Evolutionary conservation across 179 eudicot species (phyloP).

Genomic region (Nepenthes alata): DNA sequence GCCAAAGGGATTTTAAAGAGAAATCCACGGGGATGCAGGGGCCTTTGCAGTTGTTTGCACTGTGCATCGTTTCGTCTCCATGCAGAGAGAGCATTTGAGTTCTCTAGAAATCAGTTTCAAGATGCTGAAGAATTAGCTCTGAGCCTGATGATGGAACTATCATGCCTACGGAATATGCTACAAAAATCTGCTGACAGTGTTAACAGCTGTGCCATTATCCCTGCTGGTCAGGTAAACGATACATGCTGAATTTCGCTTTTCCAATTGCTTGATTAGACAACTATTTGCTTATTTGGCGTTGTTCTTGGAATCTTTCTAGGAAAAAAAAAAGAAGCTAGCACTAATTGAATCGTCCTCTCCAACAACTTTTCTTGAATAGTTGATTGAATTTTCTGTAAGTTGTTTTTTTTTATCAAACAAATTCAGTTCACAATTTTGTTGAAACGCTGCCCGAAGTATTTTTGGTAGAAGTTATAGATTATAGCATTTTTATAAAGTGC

Average conservation of each 20-base stretch:
- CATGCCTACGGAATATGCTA: constrained; percentile 29
- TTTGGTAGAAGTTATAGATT: no score
- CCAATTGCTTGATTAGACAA: no score
- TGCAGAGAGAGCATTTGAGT: constrained; percentile 70
- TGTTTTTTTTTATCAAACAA: no score
- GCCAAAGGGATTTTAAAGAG: constrained; percentile 57
- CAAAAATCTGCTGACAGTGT: constrained; percentile 18
- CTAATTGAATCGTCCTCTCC: no score
- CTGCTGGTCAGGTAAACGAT: constrained; percentile 29
- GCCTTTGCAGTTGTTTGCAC: constrained; percentile 53
- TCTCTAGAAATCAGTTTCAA: constrained; percentile 58
- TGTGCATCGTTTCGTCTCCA: constrained; percentile 68
- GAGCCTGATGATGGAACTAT: constrained; percentile 43
- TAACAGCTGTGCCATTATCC: constrained; percentile 14
- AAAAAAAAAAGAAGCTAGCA: no score
- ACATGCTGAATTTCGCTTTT: neutral
- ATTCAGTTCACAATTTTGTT: no score
- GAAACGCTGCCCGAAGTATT: no score
- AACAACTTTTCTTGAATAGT: no score
- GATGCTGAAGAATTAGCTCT: constrained; percentile 60
- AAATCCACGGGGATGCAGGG: constrained; percentile 70
- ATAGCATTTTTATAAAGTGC: no score
- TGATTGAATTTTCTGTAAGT: no score
- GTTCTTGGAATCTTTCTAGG: no score
- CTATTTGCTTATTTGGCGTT: no score